phyloP scores from a whole-genome alignment of 441 rosid species.

The Populus hybrid region DNA sequence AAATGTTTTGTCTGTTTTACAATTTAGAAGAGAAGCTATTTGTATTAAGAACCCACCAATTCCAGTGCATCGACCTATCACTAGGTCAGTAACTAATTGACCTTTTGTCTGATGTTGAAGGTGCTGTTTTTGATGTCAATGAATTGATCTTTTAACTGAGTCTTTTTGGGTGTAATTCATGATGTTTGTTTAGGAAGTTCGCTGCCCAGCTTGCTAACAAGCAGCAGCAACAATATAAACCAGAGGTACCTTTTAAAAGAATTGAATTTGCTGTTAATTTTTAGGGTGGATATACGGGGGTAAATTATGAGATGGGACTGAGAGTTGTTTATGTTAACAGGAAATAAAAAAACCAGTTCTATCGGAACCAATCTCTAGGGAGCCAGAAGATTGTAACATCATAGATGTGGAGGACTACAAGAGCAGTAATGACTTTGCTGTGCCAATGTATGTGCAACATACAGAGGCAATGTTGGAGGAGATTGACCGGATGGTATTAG shows the following conservation, averaged over 20 bases:
- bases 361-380: slow-evolving; percentile 27
- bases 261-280: not conserved
- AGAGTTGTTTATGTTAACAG: slow-evolving; percentile 29
- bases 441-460: slow-evolving; percentile 80
- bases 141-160: slow-evolving; percentile 8
- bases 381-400: slow-evolving; percentile 40
- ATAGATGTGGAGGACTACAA: slow-evolving; percentile 44
- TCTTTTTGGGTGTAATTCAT: slow-evolving; percentile 6
- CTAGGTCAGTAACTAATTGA: slow-evolving; percentile 52
- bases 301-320: not conserved
- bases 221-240: slow-evolving; percentile 32
- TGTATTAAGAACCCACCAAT: slow-evolving; percentile 45
- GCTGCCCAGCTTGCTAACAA: slow-evolving; percentile 76
- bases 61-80: slow-evolving; percentile 77
- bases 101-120: not conserved
- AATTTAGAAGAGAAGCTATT: slow-evolving; percentile 40
- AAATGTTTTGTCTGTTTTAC: not conserved
- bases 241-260: slow-evolving; percentile 39
- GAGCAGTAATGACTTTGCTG: slow-evolving; percentile 34
- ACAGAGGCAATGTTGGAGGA: slow-evolving; percentile 89
- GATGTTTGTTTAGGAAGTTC: slow-evolving; percentile 52
- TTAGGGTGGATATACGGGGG: not conserved
- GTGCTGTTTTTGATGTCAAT: slow-evolving; percentile 10
- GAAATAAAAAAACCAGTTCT: slow-evolving; percentile 39
- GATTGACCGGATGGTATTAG: slow-evolving; percentile 73